Conservation (phyloP, 78 protist species). For the Dictyostelium brefeldianum region DNA sequence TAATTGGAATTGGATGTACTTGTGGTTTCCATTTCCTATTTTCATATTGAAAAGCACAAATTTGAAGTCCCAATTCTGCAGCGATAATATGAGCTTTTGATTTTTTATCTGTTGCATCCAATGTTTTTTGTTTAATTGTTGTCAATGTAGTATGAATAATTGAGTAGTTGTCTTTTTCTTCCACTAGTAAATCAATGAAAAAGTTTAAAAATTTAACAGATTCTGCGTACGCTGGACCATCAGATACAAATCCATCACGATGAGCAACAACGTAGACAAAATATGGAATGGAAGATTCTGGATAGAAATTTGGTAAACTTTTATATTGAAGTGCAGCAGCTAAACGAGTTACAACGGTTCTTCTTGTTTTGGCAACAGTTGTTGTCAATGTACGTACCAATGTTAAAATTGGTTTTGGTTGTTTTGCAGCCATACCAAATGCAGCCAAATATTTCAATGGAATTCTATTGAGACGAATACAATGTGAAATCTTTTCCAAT, state of each 20-base stretch:
- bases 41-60: slow-evolving; percentile 26
- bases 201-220: not conserved
- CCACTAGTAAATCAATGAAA: slow-evolving; percentile 56
- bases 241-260: slow-evolving; percentile 5
- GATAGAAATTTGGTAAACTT: slow-evolving; percentile 19
- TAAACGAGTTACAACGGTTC: slow-evolving; percentile 38
- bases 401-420: slow-evolving; percentile 2
- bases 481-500: slow-evolving; percentile 42
- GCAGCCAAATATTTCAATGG: slow-evolving; percentile 62
- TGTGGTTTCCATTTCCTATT: slow-evolving; percentile 72
- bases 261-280: slow-evolving; percentile 45
- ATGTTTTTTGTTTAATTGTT: not conserved
- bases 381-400: slow-evolving; percentile 12
- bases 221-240: not conserved
- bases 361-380: slow-evolving; percentile 38
- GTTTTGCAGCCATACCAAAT: slow-evolving; percentile 74
- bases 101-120: slow-evolving; percentile 32
- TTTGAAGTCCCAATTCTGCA: slow-evolving; percentile 36
- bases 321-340: not conserved
- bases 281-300: slow-evolving; percentile 62
- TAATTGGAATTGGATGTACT: slow-evolving; percentile 22
- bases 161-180: slow-evolving; percentile 62
- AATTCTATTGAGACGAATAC: slow-evolving; percentile 22
- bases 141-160: slow-evolving; percentile 24
- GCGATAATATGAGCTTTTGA: slow-evolving; percentile 5